phyloP scores from a whole-genome alignment of 2,329 filamentous ascomycete genomes.

The Fusarium oligoseptatum region DNA sequence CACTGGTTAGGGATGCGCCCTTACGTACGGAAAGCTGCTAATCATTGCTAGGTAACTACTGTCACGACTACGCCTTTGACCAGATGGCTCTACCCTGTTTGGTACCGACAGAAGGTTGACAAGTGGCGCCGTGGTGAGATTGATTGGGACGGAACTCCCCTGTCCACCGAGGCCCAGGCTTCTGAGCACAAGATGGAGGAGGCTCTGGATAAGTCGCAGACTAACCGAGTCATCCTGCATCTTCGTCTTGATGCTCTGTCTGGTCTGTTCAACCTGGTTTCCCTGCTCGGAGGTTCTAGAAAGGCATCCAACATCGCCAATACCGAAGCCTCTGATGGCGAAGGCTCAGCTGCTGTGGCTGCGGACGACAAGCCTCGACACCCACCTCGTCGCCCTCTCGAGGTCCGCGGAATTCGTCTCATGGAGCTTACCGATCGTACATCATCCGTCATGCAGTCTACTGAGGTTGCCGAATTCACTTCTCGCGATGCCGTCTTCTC shows the following conservation, averaged over 20 bases:
- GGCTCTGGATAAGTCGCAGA: constrained; percentile 45
- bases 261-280: constrained; percentile 48
- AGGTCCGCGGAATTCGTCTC: constrained; percentile 81
- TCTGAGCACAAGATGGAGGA: constrained; percentile 46
- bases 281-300: constrained; percentile 43
- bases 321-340: constrained; percentile 14
- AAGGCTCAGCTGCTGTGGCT: background rate
- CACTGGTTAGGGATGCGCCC: constrained; percentile 61
- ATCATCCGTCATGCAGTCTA: constrained; percentile 94
- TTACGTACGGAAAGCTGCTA: background rate
- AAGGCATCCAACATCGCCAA: constrained; percentile 4
- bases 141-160: constrained; percentile 76
- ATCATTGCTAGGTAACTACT: constrained; percentile 71
- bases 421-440: constrained; percentile 91
- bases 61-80: constrained; percentile 86
- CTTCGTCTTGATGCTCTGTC: constrained; percentile 48
- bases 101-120: constrained; percentile 66
- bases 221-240: constrained; percentile 44
- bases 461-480: constrained; percentile 81
- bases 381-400: constrained; percentile 31
- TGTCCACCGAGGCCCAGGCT: constrained; percentile 40
- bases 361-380: constrained; percentile 5
- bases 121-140: constrained; percentile 84
- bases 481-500: constrained; percentile 88
- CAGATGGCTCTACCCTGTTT: constrained; percentile 78